Evolutionary conservation across 768 basidiomycete genomes (phyloP), one percentile per base, ranked within the genome.

Genomic region (Agrocybe chaxingu): DNA sequence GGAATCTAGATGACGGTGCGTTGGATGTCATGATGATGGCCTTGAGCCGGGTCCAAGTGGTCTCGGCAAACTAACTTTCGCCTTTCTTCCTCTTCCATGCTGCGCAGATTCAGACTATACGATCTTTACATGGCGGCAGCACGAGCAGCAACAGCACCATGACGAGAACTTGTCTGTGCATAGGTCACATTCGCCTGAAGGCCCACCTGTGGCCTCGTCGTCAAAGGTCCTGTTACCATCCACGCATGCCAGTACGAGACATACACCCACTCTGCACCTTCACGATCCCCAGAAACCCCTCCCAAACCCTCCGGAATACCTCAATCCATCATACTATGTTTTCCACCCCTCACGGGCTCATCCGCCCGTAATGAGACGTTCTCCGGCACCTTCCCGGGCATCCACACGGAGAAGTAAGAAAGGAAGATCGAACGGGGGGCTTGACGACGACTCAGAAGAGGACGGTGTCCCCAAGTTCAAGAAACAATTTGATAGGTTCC

Each of bases 1-100:
- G 90, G 90, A 87, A 89, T 61, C 70, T 98, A 8, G 92, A 96
- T 63, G 94, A 98, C 61, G 93, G 93, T 88, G 60, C 60, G 71
- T 64, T 11, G 24, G 4, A 4, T 42, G 19, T 8, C 12, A 40
- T 52, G 29, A 29, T 38, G 42, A 13, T 10, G 31, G 16, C 12
- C 13, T 34, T 43, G 18, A 9, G 24, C n/a, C 12, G 12, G 13
- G 4, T 19, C 13, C 42, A 7, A 34, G 29, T 7, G 34, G 11
- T 9, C 34, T 11, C 7, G 31, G 42, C 24, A 45, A 16, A 16
- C 7, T 16, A 38, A 37, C 13, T 11, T 31, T 32, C 4, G 9
- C 30, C 12, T 35, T 31, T 46, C 38, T 34, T 35, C 8, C 19
- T 30, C 8, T 45, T 51, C 46, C 39, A 29, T 42, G 34, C 30